Evolutionary conservation across 2,329 filamentous ascomycete species (phyloP).

Genomic region (Calycina marina): DNA sequence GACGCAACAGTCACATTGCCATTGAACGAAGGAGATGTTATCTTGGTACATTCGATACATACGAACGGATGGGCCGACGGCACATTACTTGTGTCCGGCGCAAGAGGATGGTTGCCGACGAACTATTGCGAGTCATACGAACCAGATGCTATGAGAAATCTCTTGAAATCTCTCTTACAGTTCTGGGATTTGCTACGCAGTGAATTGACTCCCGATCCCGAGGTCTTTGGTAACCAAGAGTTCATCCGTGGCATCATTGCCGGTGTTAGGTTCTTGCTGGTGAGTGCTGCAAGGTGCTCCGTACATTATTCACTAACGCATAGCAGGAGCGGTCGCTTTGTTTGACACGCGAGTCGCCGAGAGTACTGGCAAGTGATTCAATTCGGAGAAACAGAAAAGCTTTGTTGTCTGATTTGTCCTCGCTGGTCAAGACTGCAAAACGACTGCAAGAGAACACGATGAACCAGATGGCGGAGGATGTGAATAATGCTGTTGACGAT

Average conservation of each 20-base stretch:
- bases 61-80: slow-evolving; percentile 98
- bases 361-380: slow-evolving; percentile 61
- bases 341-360: slow-evolving; percentile 63
- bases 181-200: slow-evolving; percentile 85
- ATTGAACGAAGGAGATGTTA: slow-evolving; percentile 78
- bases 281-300: slow-evolving; percentile 32
- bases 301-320: too few relatives aligned
- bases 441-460: slow-evolving; percentile 58
- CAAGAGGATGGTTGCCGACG: slow-evolving; percentile 88
- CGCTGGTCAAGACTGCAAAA: slow-evolving; percentile 80
- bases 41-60: slow-evolving; percentile 91
- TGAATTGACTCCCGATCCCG: slow-evolving; percentile 57
- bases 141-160: slow-evolving; percentile 68
- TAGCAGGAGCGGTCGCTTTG: slow-evolving; percentile 74
- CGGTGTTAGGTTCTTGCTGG: slow-evolving; percentile 77
- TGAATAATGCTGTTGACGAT: slow-evolving; percentile 73
- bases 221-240: slow-evolving; percentile 79
- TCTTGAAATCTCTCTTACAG: slow-evolving; percentile 75
- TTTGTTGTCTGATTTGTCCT: slow-evolving; percentile 75
- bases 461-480: slow-evolving; percentile 31
- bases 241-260: slow-evolving; percentile 91
- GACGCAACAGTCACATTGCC: slow-evolving; percentile 80
- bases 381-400: slow-evolving; percentile 75
- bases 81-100: slow-evolving; percentile 71
- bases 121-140: slow-evolving; percentile 97